Evolutionary conservation across 345 rosid species (phyloP).

Genomic region (Schrenkiella parvula): DNA sequence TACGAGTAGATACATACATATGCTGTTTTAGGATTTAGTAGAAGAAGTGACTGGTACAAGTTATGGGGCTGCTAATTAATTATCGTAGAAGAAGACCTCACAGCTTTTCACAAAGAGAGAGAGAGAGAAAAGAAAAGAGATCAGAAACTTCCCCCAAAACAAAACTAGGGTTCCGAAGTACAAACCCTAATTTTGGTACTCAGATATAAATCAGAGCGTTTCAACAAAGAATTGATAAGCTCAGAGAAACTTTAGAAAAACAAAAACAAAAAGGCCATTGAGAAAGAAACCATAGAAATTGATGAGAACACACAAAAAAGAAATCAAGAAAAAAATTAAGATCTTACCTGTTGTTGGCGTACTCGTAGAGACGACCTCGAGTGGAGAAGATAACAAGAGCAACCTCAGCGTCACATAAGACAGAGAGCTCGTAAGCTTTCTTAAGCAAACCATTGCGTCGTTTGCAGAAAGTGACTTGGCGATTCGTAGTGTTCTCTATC

Average conservation of each 20-base stretch:
- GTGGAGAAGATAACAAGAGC: conserved; percentile 77
- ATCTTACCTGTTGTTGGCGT: conserved; percentile 72
- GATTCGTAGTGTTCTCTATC: conserved; percentile 73
- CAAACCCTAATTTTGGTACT: conserved; percentile 21
- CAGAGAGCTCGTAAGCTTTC: conserved; percentile 85
- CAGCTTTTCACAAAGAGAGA: conserved; percentile 15
- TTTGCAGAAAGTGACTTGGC: conserved; percentile 89
- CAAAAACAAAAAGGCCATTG: neutral
- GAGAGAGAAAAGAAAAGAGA: neutral
- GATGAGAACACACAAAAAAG: neutral
- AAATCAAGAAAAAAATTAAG: neutral
- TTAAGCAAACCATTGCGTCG: conserved; percentile 80
- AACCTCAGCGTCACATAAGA: conserved; percentile 76
- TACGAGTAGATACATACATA: conserved; percentile 3
- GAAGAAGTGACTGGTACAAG: conserved; percentile 20
- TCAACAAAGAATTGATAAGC: neutral
- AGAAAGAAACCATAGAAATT: conserved; percentile 9
- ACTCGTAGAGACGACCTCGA: conserved; percentile 91
- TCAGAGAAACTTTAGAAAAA: neutral
- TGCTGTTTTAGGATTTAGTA: conserved; percentile 13
- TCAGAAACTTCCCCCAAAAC: conserved; percentile 3
- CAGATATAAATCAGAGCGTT: neutral
- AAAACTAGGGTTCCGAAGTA: conserved; percentile 26
- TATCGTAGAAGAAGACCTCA: conserved; percentile 28
- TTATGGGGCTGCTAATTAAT: conserved; percentile 26